Conservation (phyloP, 148 eudicot species). For the Rhododendron griersonianum region DNA sequence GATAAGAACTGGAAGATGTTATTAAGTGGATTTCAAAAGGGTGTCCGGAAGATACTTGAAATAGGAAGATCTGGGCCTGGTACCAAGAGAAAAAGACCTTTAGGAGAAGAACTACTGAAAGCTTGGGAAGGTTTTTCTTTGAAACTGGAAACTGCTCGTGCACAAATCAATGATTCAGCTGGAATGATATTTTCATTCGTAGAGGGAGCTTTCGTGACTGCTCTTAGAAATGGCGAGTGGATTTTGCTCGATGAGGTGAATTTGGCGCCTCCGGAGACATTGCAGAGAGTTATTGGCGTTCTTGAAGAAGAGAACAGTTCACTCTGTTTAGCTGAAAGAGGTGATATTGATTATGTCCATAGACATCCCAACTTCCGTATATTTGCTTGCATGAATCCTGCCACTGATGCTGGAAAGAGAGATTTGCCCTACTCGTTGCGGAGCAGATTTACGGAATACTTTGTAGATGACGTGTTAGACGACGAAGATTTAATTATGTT, state of each 20-base stretch:
- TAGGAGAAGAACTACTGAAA: constrained; percentile 38
- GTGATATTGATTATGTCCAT: constrained; percentile 58
- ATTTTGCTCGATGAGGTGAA: constrained; percentile 96
- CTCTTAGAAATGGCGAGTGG: constrained; percentile 90
- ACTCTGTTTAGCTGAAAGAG: constrained; percentile 91
- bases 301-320: constrained; percentile 92
- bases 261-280: constrained; percentile 93
- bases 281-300: constrained; percentile 91
- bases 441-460: constrained; percentile 85
- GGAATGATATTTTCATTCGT: constrained; percentile 97
- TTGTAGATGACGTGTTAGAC: constrained; percentile 84
- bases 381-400: constrained; percentile 99
- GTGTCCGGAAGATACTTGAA: constrained; percentile 33
- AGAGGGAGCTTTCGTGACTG: constrained; percentile 91
- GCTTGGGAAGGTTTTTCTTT: constrained; percentile 56
- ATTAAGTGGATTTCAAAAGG: constrained; percentile 45
- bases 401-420: constrained; percentile 98
- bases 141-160: constrained; percentile 56
- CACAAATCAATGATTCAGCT: constrained; percentile 57
- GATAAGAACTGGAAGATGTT: constrained; percentile 66
- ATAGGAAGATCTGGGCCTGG: constrained; percentile 40
- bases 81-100: constrained; percentile 60
- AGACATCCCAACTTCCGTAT: constrained; percentile 78
- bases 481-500: constrained; percentile 72
- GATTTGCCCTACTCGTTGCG: constrained; percentile 75